Base-by-base conservation (phyloP, 2,329 filamentous ascomycete species). In the Capronia americana region DNA sequence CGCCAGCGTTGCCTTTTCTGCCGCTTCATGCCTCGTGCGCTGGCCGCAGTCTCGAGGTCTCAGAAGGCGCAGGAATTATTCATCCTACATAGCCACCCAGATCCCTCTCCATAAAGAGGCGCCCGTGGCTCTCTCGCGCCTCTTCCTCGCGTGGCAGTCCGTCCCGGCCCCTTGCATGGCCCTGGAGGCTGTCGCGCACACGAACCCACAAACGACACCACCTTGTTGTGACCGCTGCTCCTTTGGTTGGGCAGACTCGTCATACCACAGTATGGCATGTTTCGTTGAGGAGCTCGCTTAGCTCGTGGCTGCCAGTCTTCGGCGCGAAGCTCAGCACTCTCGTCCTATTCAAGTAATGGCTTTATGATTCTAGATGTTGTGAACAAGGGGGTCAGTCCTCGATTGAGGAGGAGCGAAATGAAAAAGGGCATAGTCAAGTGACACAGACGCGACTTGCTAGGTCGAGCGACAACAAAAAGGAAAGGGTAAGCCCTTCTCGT, bases 161-260 rank as follows among this genome's bases (percentile, higher is more conserved):
- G 51, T 24, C 58, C 32, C 46, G 23, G 32, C 28, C 66, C 63
- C 63, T 59, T 63, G 66, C 66, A 63, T 68, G 62, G 54, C 26
- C 51, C 20, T 51, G 48, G 48, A 11, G 20, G 48, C 20, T 50
- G 55, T 54, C 44, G 58, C 51, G 58, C 58, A 17, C 58, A 44
- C 58, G 58, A 61, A 61, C 58, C 58, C 30, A 53, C 28, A 41
- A 17, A 26, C 46, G 48, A 61, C 24, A 59, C 46, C 44, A 34
- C 23, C 46, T 51, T n/a, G 30, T 61, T 20, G 32, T 24, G 44
- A 44, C 38, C 46, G 60, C 56, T 30, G 30, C 20, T 4, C 51
- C 10, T n/a, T 30, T 55, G 59, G 59, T 56, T 62, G 51, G 59
- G 51, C 59, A 46, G 34, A 56, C 34, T 56, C 44, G 41, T 44